phyloP scores from a whole-genome alignment of 1,139 yeast genomes.

The Schwanniomyces etchellsii region DNA sequence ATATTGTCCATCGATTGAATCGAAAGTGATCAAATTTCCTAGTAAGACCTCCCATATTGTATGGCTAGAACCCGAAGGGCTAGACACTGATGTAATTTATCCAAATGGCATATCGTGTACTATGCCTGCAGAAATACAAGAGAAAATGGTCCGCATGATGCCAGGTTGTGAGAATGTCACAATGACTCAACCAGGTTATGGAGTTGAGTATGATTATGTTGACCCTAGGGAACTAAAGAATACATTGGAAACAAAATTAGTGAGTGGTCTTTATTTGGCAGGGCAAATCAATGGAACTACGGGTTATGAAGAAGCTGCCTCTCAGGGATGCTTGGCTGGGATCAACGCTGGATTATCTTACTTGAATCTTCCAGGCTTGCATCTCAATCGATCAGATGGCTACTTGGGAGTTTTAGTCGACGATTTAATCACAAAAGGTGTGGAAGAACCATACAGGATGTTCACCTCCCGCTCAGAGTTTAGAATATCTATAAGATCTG shows the following conservation, averaged over 20 bases:
- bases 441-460: constrained; percentile 97
- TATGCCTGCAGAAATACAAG: constrained; percentile 92
- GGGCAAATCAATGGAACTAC: constrained; percentile 99
- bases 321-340: constrained; percentile 95
- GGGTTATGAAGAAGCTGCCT: constrained; percentile 98
- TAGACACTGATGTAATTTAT: constrained; percentile 76
- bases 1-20: constrained; percentile 94
- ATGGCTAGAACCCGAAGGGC: constrained; percentile 97
- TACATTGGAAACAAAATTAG: constrained; percentile 77
- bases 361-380: constrained; percentile 39
- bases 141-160: constrained; percentile 64
- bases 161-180: constrained; percentile 85
- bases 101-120: constrained; percentile 97
- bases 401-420: constrained; percentile 90
- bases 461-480: constrained; percentile 95
- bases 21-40: constrained; percentile 77
- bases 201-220: constrained; percentile 94
- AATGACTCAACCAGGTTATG: constrained; percentile 94
- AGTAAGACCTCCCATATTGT: constrained; percentile 72
- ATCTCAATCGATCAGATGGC: constrained; percentile 72
- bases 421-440: constrained; percentile 92
- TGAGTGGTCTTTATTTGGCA: constrained; percentile 78
- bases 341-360: constrained; percentile 74
- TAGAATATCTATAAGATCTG: constrained; percentile 82
- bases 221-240: constrained; percentile 83